These are phyloP conservation scores for Tothia fuscella DNA, from an alignment of 2,329 filamentous ascomycete genomes.

Conservation along the genomic window DNA sequence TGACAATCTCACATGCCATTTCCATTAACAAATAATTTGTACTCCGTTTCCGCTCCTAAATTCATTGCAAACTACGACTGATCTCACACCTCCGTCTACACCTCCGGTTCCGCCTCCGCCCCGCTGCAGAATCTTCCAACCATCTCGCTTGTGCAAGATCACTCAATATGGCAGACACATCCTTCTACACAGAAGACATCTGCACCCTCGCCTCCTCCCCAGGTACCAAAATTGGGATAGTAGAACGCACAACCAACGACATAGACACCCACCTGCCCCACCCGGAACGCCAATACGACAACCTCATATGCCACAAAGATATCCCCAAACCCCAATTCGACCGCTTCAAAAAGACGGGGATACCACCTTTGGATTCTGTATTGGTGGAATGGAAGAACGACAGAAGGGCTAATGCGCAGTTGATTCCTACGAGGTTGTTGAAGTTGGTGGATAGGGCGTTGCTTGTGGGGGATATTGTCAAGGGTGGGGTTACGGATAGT, in stretches of 20 bases:
- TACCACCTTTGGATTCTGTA: slow-evolving; percentile 11
- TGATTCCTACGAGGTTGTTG: slow-evolving; percentile 8
- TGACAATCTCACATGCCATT: too few relatives aligned
- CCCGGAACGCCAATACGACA: slow-evolving; percentile 9
- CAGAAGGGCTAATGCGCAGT: slow-evolving; percentile 5
- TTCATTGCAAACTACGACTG: too few relatives aligned
- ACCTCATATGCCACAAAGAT: slow-evolving; percentile 4
- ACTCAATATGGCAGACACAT: too few relatives aligned
- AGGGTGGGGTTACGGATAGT: slow-evolving; percentile 3
- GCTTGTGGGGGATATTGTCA: slow-evolving; percentile 11
- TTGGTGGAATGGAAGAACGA: slow-evolving; percentile 10
- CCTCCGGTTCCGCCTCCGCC: too few relatives aligned
- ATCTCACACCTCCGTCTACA: too few relatives aligned
- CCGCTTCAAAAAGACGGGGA: slow-evolving; percentile 10
- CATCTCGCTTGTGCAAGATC: too few relatives aligned
- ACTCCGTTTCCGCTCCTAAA: too few relatives aligned
- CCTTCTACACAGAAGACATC: slow-evolving; percentile 10
- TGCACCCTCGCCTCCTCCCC: slow-evolving; percentile 8
- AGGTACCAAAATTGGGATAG: slow-evolving; percentile 7
- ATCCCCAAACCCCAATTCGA: slow-evolving; percentile 4
- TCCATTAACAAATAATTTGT: too few relatives aligned
- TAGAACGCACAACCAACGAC: slow-evolving; percentile 8
- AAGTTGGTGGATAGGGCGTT: slow-evolving; percentile 9
- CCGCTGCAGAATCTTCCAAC: too few relatives aligned
- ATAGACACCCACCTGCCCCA: slow-evolving; percentile 10